Evolutionary conservation across 2,329 filamentous ascomycete genomes (phyloP), one percentile per base, ranked within the genome.

Genomic region (Pseudopithomyces maydicus): DNA sequence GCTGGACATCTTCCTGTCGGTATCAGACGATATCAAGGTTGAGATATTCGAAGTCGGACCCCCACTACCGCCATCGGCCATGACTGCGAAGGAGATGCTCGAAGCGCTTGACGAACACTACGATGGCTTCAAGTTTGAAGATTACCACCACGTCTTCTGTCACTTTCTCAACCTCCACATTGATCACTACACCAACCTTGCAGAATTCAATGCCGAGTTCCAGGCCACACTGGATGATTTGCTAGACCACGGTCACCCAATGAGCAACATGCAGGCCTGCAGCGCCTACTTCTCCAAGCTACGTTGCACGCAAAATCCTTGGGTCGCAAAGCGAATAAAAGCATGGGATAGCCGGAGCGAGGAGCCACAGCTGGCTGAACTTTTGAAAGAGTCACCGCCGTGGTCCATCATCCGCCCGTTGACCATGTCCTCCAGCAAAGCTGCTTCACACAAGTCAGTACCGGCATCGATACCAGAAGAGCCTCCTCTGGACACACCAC

Each of bases 231-330:
- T 76, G 2, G 67, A 73, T 20, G 73, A 76, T 41, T 52, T 76
- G 22, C 59, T 68, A 7, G 73, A 76, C 52, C 66, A 74, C 23
- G 72, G 72, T 10, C 65, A 70, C 14, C 70, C 72, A 19, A 51
- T 76, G 19, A 64, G 68, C 26, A 75, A 76, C 43, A 54, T 60
- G 11, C 72, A 76, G 59, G 72, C 73, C 35, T 73, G 70, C 58
- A 74, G 71, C 51, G 72, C 72, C 36, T 76, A 76, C 59, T 73
- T 76, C 51, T 75, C 72, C 2, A 76, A 76, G 47, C 58, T 76
- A 2, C 65, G 72, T 20, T 76, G 73, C 56, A 74, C 67, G 15
- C 71, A 75, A 52, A 76, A 75, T 32, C 69, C 72, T 3, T 75
- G 73, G 73, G 72, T 76, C 15, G 62, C 60, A 19, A 68, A 68